Evolutionary conservation across 78 protist species (phyloP).

Genomic region (Planoprotostelium fungivorum): DNA sequence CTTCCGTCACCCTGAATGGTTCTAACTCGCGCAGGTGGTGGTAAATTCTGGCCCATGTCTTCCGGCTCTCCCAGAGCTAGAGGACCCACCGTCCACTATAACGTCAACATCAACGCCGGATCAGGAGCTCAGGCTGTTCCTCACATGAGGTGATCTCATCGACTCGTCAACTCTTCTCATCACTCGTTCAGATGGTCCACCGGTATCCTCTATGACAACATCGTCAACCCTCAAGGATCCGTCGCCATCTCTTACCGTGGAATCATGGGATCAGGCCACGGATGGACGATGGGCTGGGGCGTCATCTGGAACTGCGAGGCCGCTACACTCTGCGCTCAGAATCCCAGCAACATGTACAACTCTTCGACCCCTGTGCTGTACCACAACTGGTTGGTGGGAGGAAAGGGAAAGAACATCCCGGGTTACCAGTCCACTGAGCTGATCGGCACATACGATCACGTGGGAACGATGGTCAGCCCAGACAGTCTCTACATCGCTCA

Average conservation of each 20-base stretch:
- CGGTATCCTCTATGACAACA: not conserved
- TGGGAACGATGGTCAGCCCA: not conserved
- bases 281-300: not conserved
- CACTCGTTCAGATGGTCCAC: not conserved
- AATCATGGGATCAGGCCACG: not conserved
- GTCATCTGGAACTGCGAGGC: not conserved
- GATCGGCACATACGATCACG: not conserved
- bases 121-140: not conserved
- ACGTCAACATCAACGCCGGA: not conserved
- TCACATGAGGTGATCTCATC: not conserved
- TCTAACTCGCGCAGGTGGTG: not conserved
- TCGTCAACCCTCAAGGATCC: not conserved
- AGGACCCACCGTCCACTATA: not conserved
- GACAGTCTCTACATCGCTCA: not conserved
- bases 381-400: not conserved
- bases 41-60: not conserved
- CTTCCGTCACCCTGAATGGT: not conserved
- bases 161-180: not conserved
- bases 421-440: not conserved
- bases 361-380: not conserved
- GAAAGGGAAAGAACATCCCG: not conserved
- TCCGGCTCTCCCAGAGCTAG: not conserved
- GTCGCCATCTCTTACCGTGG: not conserved
- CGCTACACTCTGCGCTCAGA: not conserved
- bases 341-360: not conserved